Percentiles rank a stretch among this genome's conserved stretches.
phyloP scores from a whole-genome alignment of 768 basidiomycete species.

The Suillus brevipes region DNA sequence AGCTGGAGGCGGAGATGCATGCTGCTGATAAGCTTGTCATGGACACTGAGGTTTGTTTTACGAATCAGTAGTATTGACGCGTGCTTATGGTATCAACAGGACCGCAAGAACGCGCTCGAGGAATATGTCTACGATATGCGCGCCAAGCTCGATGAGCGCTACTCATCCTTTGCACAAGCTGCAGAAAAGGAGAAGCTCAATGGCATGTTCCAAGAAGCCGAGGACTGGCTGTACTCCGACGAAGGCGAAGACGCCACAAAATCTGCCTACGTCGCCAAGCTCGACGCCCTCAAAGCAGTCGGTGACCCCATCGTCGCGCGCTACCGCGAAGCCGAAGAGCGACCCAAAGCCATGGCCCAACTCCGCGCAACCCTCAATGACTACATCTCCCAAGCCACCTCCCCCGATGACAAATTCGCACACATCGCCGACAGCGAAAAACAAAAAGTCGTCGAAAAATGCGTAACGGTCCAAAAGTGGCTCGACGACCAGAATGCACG shows the following conservation, averaged over 20 bases:
- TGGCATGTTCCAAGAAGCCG: conserved; percentile 68
- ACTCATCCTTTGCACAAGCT: conserved; percentile 69
- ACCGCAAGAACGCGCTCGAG: conserved; percentile 97
- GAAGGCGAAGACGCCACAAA: conserved; percentile 96
- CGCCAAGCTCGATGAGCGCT: conserved; percentile 87
- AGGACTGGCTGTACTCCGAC: conserved; percentile 97
- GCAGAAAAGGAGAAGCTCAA: conserved; percentile 80
- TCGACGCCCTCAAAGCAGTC: conserved; percentile 80
- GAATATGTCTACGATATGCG: conserved; percentile 98
- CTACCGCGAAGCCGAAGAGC: conserved; percentile 80
- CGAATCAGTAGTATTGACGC: not conserved
- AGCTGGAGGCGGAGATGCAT: conserved; percentile 88
- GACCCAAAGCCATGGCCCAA: conserved; percentile 66
- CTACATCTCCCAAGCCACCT: conserved; percentile 83
- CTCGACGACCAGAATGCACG: conserved; percentile 87
- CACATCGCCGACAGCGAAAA: conserved; percentile 92
- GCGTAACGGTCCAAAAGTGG: conserved; percentile 91
- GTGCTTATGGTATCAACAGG: conserved; percentile 43
- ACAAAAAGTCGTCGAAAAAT: conserved; percentile 83
- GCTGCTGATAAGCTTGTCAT: conserved; percentile 92
- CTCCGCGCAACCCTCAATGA: conserved; percentile 88
- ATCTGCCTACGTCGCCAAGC: conserved; percentile 85
- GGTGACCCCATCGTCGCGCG: conserved; percentile 88
- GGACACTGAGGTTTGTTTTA: conserved; percentile 84
- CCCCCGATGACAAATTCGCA: conserved; percentile 78